These are phyloP conservation scores for Mucor lusitanicus DNA, from an alignment of 371 early-diverging fungal genomes.

Conservation along the genomic window DNA sequence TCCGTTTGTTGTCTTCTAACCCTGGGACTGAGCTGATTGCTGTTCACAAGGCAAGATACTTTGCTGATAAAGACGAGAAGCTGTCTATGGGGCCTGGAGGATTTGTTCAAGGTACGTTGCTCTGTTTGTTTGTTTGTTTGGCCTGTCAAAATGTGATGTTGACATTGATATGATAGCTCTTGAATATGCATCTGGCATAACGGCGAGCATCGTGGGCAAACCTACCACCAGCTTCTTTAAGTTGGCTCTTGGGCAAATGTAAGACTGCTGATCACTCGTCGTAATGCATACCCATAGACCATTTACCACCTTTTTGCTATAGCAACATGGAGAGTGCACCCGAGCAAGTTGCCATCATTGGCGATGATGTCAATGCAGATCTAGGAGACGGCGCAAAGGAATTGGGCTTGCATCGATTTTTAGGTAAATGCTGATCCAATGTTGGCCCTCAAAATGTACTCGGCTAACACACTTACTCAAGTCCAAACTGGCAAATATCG, in stretches of 20 bases:
- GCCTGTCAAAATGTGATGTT: neutral
- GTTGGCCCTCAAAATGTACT: neutral
- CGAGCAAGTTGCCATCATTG: slow-evolving; percentile 75
- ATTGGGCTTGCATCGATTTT: slow-evolving; percentile 67
- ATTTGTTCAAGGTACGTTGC: slow-evolving; percentile 63
- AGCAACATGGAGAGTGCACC: slow-evolving; percentile 34
- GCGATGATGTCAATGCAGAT: slow-evolving; percentile 84
- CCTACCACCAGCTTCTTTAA: slow-evolving; percentile 76
- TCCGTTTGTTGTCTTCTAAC: slow-evolving; percentile 54
- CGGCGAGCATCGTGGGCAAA: slow-evolving; percentile 82
- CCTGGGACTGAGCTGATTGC: slow-evolving; percentile 59
- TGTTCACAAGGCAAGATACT: slow-evolving; percentile 80
- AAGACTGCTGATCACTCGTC: slow-evolving; percentile 7
- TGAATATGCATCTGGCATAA: slow-evolving; percentile 72
- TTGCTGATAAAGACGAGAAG: slow-evolving; percentile 61
- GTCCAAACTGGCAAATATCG: slow-evolving; percentile 87
- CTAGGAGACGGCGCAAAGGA: slow-evolving; percentile 75
- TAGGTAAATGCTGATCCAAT: slow-evolving; percentile 44
- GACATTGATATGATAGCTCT: slow-evolving; percentile 47
- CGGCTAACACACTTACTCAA: slow-evolving; percentile 11
- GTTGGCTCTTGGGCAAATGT: slow-evolving; percentile 75
- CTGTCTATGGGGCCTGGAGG: slow-evolving; percentile 86
- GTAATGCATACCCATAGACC: neutral
- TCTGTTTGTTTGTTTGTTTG: neutral
- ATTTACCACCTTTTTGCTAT: neutral